phyloP scores from a whole-genome alignment of 495 filamentous ascomycete genomes.

The Paragyromitra xinjiangensis region DNA sequence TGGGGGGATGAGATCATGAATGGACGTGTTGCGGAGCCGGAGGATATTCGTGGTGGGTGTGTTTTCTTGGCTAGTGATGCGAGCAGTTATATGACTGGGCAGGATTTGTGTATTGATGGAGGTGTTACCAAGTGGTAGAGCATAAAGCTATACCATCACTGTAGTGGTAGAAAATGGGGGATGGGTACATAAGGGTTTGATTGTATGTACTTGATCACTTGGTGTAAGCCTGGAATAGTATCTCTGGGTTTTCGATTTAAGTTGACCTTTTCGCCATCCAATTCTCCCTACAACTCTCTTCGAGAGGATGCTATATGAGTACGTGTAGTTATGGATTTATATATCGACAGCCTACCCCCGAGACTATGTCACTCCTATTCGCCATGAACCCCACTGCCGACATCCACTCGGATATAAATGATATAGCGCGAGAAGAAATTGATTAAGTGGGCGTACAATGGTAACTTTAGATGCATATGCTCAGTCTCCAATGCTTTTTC shows the following conservation, averaged over 20 bases:
- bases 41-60: conserved; percentile 90
- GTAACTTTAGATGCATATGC: too few species aligned
- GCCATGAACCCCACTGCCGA: too few species aligned
- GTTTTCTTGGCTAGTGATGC: conserved; percentile 90
- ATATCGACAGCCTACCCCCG: too few species aligned
- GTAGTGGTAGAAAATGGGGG: not conserved
- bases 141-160: not conserved
- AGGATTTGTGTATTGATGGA: conserved; percentile 90
- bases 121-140: conserved; percentile 75
- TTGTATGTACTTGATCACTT: conserved; percentile 7
- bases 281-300: not conserved
- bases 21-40: conserved; percentile 88
- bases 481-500: too few species aligned
- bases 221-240: not conserved
- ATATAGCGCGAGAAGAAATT: too few species aligned
- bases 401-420: too few species aligned
- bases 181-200: not conserved
- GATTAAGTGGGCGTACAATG: too few species aligned
- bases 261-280: not conserved
- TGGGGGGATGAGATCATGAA: conserved; percentile 92
- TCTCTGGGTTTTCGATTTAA: not conserved
- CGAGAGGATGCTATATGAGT: not conserved
- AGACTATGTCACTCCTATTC: too few species aligned
- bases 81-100: conserved; percentile 84
- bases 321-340: too few species aligned